A percentile compares a stretch with the other conserved stretches of the same genome.
Conservation (phyloP, 192 early-diverging fungal species). For the Backusella luteola region DNA sequence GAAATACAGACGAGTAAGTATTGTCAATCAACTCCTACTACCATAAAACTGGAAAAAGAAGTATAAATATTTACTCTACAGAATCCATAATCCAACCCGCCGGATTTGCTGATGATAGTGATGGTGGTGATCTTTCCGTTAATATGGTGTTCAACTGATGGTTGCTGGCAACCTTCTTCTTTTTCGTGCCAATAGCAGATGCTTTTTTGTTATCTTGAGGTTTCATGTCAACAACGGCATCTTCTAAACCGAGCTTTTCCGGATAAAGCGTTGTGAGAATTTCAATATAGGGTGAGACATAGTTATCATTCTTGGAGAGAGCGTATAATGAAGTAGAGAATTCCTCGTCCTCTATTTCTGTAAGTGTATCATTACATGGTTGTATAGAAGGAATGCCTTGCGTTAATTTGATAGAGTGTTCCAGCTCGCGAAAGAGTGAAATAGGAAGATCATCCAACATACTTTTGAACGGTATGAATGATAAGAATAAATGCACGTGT, state of each 20-base stretch:
- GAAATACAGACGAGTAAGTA: neutral
- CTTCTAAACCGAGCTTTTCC: neutral
- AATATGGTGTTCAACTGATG: neutral
- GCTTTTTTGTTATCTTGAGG: neutral
- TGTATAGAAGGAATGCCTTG: neutral
- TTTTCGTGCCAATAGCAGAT: neutral
- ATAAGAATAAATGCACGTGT: neutral
- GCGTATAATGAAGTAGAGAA: neutral
- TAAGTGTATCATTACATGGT: neutral
- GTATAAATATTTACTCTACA: neutral
- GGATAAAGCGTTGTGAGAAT: neutral
- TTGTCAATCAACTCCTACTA: too few relatives aligned
- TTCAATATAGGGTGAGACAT: constrained; percentile 11
- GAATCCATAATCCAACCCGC: neutral
- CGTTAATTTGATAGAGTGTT: constrained; percentile 15
- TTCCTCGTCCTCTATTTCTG: constrained; percentile 11
- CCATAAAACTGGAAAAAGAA: neutral
- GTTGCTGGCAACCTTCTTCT: neutral
- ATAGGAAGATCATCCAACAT: constrained; percentile 9
- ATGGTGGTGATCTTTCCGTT: neutral
- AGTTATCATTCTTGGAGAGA: constrained; percentile 19
- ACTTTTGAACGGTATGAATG: neutral
- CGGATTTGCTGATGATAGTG: neutral
- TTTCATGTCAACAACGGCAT: neutral
- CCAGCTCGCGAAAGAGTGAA: constrained; percentile 23